Evolutionary conservation across 192 early-diverging fungal genomes (phyloP).

Genomic region (Coemansia biformis): DNA sequence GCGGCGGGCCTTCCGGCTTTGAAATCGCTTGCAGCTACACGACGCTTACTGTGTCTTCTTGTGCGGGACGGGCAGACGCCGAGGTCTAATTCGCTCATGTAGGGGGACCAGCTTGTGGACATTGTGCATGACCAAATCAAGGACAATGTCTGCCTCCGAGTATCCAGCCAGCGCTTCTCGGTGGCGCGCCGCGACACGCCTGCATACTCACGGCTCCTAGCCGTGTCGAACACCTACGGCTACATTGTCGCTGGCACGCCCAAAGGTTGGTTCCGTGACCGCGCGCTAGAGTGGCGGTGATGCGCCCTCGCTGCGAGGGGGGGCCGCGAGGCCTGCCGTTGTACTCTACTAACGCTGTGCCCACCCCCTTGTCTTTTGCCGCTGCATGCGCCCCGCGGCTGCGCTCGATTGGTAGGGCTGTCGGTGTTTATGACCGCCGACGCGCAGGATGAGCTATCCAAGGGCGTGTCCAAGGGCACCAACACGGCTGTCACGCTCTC

Average conservation of each 20-base stretch:
- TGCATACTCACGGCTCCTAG: conserved; percentile 52
- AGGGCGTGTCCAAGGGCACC: conserved; percentile 27
- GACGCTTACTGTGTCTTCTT: no score
- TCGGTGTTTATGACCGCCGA: conserved; percentile 33
- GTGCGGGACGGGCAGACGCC: no score
- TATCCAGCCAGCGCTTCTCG: conserved; percentile 31
- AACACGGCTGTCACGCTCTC: conserved; percentile 27
- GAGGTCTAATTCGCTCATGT: no score
- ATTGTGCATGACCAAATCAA: conserved; percentile 38
- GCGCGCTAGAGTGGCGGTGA: no score
- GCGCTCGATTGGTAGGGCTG: no score
- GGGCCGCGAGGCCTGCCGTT: no score
- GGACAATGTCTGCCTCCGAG: conserved; percentile 36
- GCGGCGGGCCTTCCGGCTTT: no score
- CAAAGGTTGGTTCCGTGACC: conserved; percentile 42
- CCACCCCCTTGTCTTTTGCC: no score
- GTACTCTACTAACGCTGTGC: no score
- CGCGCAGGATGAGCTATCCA: conserved; percentile 27
- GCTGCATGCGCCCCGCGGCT: no score
- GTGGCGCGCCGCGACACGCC: conserved; percentile 39
- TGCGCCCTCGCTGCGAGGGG: no score
- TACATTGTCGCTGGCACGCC: conserved; percentile 63
- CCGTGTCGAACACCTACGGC: conserved; percentile 59
- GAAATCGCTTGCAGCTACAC: no score
- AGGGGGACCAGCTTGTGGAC: conserved; percentile 40